phyloP scores from a whole-genome alignment of 2,329 filamentous ascomycete species.

The Paraphaeosphaeria minitans region DNA sequence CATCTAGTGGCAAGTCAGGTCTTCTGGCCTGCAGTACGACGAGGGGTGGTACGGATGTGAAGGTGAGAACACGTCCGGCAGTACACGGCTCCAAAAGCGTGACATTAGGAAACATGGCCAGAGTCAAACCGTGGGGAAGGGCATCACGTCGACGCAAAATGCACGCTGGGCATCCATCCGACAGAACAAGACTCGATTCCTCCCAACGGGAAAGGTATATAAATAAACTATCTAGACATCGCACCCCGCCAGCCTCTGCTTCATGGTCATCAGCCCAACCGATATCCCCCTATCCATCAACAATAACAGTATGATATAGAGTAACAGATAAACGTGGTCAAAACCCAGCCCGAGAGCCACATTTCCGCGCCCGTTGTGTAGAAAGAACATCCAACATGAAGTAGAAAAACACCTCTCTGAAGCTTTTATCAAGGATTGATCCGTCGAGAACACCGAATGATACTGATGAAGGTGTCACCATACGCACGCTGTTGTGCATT shows the following conservation, averaged over 20 bases:
- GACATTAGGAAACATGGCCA: no score
- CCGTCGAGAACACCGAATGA: background rate
- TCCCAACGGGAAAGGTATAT: background rate
- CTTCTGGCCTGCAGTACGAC: no score
- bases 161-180: background rate
- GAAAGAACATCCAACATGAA: background rate
- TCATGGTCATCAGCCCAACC: background rate
- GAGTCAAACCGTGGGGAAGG: no score
- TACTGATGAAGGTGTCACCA: background rate
- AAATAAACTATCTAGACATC: conserved; percentile 1
- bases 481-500: background rate
- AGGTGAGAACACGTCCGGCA: no score
- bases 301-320: background rate
- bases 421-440: conserved; percentile 8
- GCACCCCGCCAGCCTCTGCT: background rate
- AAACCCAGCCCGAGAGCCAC: background rate
- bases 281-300: background rate
- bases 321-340: background rate
- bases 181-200: background rate
- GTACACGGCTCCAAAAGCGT: no score
- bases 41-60: no score
- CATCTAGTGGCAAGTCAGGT: no score
- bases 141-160: no score
- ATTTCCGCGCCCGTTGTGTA: background rate
- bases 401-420: background rate